A percentile compares a stretch with the other conserved stretches of the same genome.
Conservation (phyloP, 1,284 basidiomycete species). For the Coniferiporia weirii region DNA sequence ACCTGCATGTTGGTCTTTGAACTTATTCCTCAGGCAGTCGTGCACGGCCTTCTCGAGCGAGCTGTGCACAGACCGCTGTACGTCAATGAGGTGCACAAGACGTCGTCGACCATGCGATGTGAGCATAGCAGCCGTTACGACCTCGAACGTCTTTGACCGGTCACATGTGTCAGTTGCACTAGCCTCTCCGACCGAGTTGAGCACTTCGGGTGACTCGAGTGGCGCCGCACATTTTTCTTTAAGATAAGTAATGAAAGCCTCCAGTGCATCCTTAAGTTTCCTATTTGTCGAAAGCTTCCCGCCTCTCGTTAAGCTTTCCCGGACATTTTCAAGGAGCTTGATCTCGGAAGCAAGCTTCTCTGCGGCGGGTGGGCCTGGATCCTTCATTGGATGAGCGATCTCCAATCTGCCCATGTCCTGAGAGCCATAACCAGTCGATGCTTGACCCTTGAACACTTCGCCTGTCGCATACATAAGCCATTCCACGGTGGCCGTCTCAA, state of each 20-base stretch:
- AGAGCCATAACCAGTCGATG: no score
- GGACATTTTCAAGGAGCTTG: slow-evolving; percentile 1
- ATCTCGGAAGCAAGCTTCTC: background rate
- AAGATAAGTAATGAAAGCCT: slow-evolving; percentile 8
- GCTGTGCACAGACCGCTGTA: slow-evolving; percentile 36
- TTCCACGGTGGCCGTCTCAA: slow-evolving; percentile 36
- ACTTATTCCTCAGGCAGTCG: background rate
- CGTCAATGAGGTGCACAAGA: slow-evolving; percentile 41
- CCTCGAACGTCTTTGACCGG: slow-evolving; percentile 23
- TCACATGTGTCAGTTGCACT: slow-evolving; percentile 15
- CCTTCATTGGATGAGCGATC: background rate
- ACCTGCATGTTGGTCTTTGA: no score
- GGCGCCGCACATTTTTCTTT: background rate
- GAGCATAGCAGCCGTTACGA: slow-evolving; percentile 25
- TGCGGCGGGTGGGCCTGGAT: background rate
- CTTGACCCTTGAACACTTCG: background rate
- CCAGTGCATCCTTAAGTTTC: slow-evolving; percentile 10
- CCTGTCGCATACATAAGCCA: slow-evolving; percentile 20
- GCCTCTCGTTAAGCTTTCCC: background rate
- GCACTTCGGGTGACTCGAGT: background rate
- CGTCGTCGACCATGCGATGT: slow-evolving; percentile 25
- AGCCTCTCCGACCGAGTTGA: background rate
- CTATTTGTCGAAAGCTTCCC: slow-evolving; percentile 8
- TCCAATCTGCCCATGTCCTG: background rate
- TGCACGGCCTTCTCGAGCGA: slow-evolving; percentile 5